These are phyloP conservation scores for Paramecium pentaurelia DNA, from an alignment of 73 alveolate species.

Conservation along the genomic window DNA sequence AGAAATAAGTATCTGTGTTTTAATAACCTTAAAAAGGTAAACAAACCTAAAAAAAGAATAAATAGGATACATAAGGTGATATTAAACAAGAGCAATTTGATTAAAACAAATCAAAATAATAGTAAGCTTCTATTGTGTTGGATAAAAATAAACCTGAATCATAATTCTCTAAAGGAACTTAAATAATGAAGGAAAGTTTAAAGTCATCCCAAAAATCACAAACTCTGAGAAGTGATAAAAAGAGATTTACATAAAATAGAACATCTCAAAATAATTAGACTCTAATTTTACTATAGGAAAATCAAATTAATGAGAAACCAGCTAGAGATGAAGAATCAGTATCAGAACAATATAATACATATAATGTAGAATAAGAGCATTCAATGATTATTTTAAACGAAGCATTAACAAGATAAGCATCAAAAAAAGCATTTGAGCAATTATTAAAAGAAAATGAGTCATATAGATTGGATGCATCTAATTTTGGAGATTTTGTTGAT, in stretches of 20 bases:
- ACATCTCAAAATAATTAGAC: background rate
- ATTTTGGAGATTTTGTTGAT: background rate
- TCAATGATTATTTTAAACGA: background rate
- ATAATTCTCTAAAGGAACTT: background rate
- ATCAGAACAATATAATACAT: background rate
- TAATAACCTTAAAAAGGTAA: background rate
- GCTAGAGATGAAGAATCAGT: background rate
- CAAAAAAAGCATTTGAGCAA: constrained; percentile 26
- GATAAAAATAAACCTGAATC: background rate
- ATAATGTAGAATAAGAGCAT: constrained; percentile 6
- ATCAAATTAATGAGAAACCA: background rate
- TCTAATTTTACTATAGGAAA: background rate
- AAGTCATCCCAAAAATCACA: background rate
- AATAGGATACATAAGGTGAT: background rate
- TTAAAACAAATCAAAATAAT: background rate
- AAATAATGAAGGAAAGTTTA: background rate
- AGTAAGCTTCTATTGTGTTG: background rate
- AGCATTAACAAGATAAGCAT: background rate
- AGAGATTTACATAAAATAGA: background rate
- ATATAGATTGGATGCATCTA: background rate
- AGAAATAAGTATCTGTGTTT: background rate
- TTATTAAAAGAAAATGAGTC: background rate
- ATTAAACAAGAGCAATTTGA: background rate
- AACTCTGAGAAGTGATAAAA: background rate
- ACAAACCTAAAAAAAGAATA: background rate